Base-by-base conservation (phyloP, 768 basidiomycete species). In the Mycena alexandri region DNA sequence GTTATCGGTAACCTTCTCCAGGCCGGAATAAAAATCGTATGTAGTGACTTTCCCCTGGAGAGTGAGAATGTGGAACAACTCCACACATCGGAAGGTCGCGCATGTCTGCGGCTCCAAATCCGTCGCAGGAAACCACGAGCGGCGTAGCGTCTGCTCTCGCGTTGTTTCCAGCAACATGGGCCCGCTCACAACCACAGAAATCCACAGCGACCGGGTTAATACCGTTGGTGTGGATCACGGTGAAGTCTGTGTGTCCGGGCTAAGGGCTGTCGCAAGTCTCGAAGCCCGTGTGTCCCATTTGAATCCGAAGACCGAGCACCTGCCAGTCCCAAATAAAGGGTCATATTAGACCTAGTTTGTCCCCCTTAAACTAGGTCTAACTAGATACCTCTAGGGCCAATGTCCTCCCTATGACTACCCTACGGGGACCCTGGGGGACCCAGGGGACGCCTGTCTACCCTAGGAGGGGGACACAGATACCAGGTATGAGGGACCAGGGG, bases 11-110 rank as follows among this genome's bases (percentile, higher is more conserved):
- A 59, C 29, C 14, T 51, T 46, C 13, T 54, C 68, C 22, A 71
- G 44, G 0, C 47, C 19, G 8, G 22, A 25, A 50, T 71, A 71
- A 58, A 64, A 71, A 47, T 71, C 68, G 58, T 61, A 69, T 13
- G 52, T 50, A n/a, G 68, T 59, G 8, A 61, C 43, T 22, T 70
- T 69, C 16, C 65, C 58, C 29, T 70, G 68, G 17, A 61, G 57
- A 3, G n/a, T n/a, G n/a, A n/a, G n/a, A n/a, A n/a, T n/a, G n/a
- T n/a, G n/a, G n/a, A n/a, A n/a, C 1, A 21, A 19, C 5, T 60
- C 53, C n/a, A 47, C 46, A 47, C 4, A n/a, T n/a, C n/a, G n/a
- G n/a, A n/a, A n/a, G n/a, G n/a, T n/a, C n/a, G n/a, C n/a, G n/a
- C n/a, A n/a, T 42, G 46, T 29, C 24, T 14, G n/a, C 7, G 44